These are phyloP conservation scores for Aquilaria agallochum DNA, from an alignment of 441 rosid genomes.

Conservation along the genomic window DNA sequence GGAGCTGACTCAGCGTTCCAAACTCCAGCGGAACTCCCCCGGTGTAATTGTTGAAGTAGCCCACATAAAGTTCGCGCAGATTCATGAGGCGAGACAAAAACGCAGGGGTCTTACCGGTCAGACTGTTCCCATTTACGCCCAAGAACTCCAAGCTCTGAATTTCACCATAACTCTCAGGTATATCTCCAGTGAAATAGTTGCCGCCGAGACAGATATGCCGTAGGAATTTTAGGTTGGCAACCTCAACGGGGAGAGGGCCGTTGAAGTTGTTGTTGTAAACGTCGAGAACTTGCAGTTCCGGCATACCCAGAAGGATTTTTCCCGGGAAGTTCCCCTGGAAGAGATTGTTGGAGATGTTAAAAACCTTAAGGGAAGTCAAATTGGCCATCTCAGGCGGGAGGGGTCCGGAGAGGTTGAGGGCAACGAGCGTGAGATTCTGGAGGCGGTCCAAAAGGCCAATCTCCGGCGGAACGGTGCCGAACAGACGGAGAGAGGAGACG, in stretches of 20 bases:
- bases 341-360: constrained; percentile 62
- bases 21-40: constrained; percentile 82
- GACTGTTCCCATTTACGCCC: constrained; percentile 53
- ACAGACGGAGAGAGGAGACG: constrained; percentile 40
- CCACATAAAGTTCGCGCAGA: constrained; percentile 44
- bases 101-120: constrained; percentile 50
- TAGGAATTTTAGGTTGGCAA: constrained; percentile 41
- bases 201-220: constrained; percentile 63
- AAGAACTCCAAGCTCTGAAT: constrained; percentile 57
- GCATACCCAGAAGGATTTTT: constrained; percentile 37
- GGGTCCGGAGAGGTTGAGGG: constrained; percentile 41
- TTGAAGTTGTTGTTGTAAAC: constrained; percentile 67
- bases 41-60: constrained; percentile 49
- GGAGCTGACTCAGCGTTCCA: constrained; percentile 49
- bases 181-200: constrained; percentile 63
- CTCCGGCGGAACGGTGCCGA: constrained; percentile 59
- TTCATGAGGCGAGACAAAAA: constrained; percentile 58
- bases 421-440: constrained; percentile 52
- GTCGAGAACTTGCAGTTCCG: constrained; percentile 58
- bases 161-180: constrained; percentile 68
- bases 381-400: constrained; percentile 56
- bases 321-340: constrained; percentile 57
- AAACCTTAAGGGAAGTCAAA: constrained; percentile 48
- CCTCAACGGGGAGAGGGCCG: constrained; percentile 49
- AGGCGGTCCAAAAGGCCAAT: constrained; percentile 55